Conservation (phyloP, 805 yeast genomes). For the Hanseniaspora lindneri region DNA sequence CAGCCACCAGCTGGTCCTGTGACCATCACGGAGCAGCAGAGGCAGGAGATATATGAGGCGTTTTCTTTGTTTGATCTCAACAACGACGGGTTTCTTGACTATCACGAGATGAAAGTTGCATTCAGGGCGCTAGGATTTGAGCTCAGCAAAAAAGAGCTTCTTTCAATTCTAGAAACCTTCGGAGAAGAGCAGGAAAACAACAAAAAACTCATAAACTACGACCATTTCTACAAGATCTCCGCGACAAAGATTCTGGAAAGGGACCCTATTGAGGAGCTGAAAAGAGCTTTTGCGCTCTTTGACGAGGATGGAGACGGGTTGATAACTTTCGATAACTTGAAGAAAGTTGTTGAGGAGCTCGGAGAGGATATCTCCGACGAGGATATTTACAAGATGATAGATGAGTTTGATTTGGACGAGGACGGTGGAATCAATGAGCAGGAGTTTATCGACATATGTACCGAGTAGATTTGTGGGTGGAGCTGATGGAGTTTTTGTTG, state of each 20-base stretch:
- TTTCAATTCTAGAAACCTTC: conserved; percentile 66
- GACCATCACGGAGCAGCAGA: conserved; percentile 5
- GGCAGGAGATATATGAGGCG: conserved; percentile 72
- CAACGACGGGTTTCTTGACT: conserved; percentile 78
- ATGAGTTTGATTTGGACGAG: conserved; percentile 89
- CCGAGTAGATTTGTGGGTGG: too few species aligned
- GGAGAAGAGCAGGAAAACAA: conserved; percentile 47
- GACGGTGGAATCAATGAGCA: conserved; percentile 91
- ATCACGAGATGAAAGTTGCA: conserved; percentile 88
- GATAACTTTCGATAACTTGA: conserved; percentile 65
- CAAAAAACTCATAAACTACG: conserved; percentile 59
- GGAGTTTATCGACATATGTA: conserved; percentile 80
- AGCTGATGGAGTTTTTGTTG: too few species aligned
- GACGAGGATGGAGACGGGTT: conserved; percentile 83
- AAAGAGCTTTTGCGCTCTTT: conserved; percentile 76
- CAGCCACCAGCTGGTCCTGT: neutral
- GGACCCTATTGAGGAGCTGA: conserved; percentile 87
- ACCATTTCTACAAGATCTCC: conserved; percentile 61
- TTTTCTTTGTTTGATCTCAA: conserved; percentile 86
- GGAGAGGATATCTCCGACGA: conserved; percentile 89
- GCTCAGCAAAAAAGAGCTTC: conserved; percentile 59
- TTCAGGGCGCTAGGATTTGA: conserved; percentile 89
- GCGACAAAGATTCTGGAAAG: conserved; percentile 73
- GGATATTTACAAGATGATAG: conserved; percentile 91
- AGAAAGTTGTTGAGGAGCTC: conserved; percentile 81